phyloP scores from a whole-genome alignment of 169 alveolate species.

The Plasmodium gonderi region DNA sequence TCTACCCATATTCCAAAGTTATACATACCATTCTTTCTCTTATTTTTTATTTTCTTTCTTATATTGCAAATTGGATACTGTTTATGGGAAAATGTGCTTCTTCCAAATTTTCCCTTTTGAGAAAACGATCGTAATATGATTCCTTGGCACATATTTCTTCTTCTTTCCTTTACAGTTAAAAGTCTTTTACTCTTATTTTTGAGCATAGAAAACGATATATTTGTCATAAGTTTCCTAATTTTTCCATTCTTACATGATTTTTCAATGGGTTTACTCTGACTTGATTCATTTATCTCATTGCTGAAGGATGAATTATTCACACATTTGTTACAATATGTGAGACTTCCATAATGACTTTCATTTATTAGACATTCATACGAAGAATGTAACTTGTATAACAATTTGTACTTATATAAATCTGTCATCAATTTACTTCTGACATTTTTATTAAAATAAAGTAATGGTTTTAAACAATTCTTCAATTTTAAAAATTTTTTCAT shows the following conservation, averaged over 20 bases:
- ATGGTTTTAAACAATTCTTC: conserved; percentile 49
- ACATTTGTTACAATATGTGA: not conserved
- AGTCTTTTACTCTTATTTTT: not conserved
- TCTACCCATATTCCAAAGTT: not conserved
- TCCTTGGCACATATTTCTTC: not conserved
- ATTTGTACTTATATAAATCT: not conserved
- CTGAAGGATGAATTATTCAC: not conserved
- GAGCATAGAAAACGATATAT: not conserved
- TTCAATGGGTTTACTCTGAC: no score
- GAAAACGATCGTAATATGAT: not conserved
- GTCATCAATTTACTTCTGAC: not conserved
- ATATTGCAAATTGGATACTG: not conserved
- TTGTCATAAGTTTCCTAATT: not conserved
- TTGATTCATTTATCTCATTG: not conserved
- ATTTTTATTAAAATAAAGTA: conserved; percentile 13
- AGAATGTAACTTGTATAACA: conserved; percentile 33
- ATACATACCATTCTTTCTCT: not conserved
- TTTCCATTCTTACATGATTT: not conserved
- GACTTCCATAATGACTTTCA: not conserved
- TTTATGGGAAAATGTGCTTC: not conserved
- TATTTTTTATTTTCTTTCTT: not conserved
- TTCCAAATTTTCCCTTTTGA: not conserved
- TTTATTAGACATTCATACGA: conserved; percentile 31
- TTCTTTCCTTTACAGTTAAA: not conserved
- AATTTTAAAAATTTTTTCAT: not conserved